Evolutionary conservation across 441 rosid genomes (phyloP), one percentile per base, ranked within the genome.

Genomic region (Adansonia gregorii): DNA sequence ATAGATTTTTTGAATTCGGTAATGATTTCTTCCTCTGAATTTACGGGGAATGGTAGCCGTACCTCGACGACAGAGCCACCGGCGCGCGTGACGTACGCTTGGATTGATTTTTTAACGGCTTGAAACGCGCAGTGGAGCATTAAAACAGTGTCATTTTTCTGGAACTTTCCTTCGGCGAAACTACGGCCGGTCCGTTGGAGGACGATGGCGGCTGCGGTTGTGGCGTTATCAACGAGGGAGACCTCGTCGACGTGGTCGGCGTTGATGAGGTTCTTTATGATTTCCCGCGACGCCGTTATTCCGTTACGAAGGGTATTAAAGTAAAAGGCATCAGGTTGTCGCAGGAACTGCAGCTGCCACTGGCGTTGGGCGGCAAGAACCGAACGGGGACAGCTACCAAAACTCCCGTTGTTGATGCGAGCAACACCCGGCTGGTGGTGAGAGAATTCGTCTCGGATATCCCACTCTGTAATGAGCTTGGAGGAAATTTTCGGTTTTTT

Each of bases 341-440:
- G 79, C 56, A 94, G 92, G 83, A 78, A 94, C 56, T 77, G 83
- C 27, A 87, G 87, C 87, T 92, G 98, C 99, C 97, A 94, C 19
- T 76, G 78, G 58, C 88, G 86, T 79, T 94, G 95, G 27, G 87
- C 88, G 8, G 85, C 89, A 58, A 94, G 89, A 17, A 95, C 88
- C 43, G 98, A 94, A 56, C 86, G 68, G 4, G 98, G 99, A 76
- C 98, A 95, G 86, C 92, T 84, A 2, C 99, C 98, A 82, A 90
- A 95, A 88, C 99, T 95, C 43, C 98, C 99, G 87, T 92, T 95
- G 87, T 95, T 95, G 86, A 95, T 89, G 43, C 97, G 83, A 43
- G 97, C 94, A 45, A 91, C 73, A 73, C 85, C 85, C 14, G 85
- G 80, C 9, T 82, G 86, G 88, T 95, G 98, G 88, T 95, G 97